A percentile compares a stretch with the other conserved stretches of the same genome.
Conservation (phyloP, 305 asterid species). For the Rubia peregrina region DNA sequence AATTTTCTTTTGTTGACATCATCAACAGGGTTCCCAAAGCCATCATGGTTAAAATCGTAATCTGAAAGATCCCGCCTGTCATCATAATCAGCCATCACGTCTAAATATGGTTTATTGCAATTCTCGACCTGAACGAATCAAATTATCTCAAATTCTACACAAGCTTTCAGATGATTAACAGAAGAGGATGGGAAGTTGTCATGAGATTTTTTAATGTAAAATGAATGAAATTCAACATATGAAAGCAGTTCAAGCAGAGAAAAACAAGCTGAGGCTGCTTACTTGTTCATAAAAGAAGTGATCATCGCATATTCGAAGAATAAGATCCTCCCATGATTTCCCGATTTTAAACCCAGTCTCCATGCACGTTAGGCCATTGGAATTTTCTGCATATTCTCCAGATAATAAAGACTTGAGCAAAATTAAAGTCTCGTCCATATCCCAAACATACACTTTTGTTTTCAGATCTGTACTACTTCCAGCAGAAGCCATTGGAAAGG, state of each 20-base stretch:
- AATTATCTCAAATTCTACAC: conserved; percentile 15
- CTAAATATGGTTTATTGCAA: conserved; percentile 76
- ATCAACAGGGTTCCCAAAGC: conserved; percentile 53
- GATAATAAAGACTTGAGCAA: conserved; percentile 67
- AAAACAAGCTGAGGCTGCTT: conserved; percentile 14
- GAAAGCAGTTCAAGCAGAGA: not conserved
- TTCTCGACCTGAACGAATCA: conserved; percentile 51
- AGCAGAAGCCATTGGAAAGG: conserved; percentile 21
- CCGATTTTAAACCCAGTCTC: conserved; percentile 63
- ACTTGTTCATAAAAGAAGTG: conserved; percentile 89
- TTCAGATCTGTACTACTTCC: conserved; percentile 36
- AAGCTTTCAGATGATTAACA: conserved; percentile 5
- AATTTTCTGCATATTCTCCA: conserved; percentile 68
- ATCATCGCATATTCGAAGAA: conserved; percentile 71
- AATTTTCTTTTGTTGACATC: conserved; percentile 54
- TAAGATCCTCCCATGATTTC: conserved; percentile 72
- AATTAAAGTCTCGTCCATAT: conserved; percentile 96
- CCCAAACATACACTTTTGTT: conserved; percentile 82
- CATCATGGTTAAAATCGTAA: conserved; percentile 64
- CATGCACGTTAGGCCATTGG: conserved; percentile 55
- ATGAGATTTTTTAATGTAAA: not conserved
- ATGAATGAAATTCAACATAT: not conserved
- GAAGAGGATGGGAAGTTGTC: not conserved
- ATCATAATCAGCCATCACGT: conserved; percentile 53
- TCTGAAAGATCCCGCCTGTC: conserved; percentile 66